phyloP scores from a whole-genome alignment of 768 basidiomycete genomes.

The Psilocybe tampanensis region DNA sequence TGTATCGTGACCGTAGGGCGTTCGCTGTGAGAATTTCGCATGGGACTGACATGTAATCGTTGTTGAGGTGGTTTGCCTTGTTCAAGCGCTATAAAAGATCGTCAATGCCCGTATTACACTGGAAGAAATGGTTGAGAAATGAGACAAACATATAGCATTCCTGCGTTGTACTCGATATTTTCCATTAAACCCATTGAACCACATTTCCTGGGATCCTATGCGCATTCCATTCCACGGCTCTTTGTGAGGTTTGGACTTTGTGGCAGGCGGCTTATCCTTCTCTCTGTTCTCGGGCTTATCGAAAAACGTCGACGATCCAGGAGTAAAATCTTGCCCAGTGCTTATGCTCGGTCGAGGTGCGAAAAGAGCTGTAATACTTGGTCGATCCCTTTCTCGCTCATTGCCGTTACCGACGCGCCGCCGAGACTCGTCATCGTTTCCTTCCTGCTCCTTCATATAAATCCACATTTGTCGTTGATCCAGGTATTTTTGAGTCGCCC shows the following conservation, averaged over 20 bases:
- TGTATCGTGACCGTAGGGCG: constrained; percentile 75
- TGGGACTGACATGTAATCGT: constrained; percentile 62
- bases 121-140: not conserved
- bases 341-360: constrained; percentile 32
- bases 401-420: constrained; percentile 3
- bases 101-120: not conserved
- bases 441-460: constrained; percentile 54
- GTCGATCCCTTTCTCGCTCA: constrained; percentile 18
- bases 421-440: constrained; percentile 12
- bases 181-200: constrained; percentile 66
- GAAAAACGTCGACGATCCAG: constrained; percentile 11
- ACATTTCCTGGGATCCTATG: constrained; percentile 60
- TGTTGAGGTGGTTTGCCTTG: constrained; percentile 65
- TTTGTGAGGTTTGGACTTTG: constrained; percentile 27
- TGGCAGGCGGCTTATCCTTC: constrained; percentile 12
- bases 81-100: constrained; percentile 39
- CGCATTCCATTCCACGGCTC: constrained; percentile 50
- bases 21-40: constrained; percentile 48
- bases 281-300: constrained; percentile 17
- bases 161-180: constrained; percentile 61
- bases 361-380: constrained; percentile 30
- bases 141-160: constrained; percentile 39
- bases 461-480: constrained; percentile 54
- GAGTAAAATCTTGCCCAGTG: constrained; percentile 18
- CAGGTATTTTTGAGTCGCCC: constrained; percentile 51